These are phyloP conservation scores for Phaeoacremonium minimum DNA, from an alignment of 2,329 filamentous ascomycete species.

Conservation along the genomic window DNA sequence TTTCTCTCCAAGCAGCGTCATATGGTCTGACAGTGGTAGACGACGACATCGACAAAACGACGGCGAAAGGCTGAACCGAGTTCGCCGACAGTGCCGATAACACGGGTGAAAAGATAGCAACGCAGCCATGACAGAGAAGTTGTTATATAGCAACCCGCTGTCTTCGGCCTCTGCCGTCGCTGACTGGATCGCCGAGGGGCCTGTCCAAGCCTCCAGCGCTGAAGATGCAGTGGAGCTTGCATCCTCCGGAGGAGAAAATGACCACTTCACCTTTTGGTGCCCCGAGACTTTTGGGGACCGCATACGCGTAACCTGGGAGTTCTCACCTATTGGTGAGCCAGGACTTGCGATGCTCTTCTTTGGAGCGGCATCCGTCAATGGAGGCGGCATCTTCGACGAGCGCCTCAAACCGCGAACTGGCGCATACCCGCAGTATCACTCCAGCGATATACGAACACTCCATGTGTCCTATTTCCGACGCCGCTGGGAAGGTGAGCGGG, in stretches of 20 bases:
- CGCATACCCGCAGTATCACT: constrained; percentile 15
- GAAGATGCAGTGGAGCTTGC: constrained; percentile 20
- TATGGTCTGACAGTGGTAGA: too few species aligned
- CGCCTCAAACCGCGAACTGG: constrained; percentile 18
- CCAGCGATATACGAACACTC: constrained; percentile 13
- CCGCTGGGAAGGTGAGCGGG: constrained; percentile 21
- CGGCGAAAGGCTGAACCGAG: too few species aligned
- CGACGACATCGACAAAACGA: too few species aligned
- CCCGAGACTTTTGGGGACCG: constrained; percentile 23
- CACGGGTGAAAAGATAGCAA: too few species aligned
- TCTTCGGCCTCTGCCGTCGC: constrained; percentile 17
- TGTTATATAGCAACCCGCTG: constrained; percentile 24
- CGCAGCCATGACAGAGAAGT: constrained; percentile 14
- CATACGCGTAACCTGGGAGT: constrained; percentile 25
- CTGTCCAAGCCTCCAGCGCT: constrained; percentile 16
- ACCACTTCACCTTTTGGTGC: constrained; percentile 26
- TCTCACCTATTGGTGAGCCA: constrained; percentile 21
- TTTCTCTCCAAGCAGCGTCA: too few species aligned
- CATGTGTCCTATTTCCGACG: constrained; percentile 15
- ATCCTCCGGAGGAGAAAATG: constrained; percentile 16
- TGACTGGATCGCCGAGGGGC: constrained; percentile 22
- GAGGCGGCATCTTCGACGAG: constrained; percentile 21
- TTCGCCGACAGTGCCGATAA: too few species aligned
- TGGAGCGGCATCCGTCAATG: constrained; percentile 18
- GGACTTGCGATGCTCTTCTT: constrained; percentile 28